These are phyloP conservation scores for Boletales sp. DNA, from an alignment of 768 basidiomycete genomes.

Conservation along the genomic window DNA sequence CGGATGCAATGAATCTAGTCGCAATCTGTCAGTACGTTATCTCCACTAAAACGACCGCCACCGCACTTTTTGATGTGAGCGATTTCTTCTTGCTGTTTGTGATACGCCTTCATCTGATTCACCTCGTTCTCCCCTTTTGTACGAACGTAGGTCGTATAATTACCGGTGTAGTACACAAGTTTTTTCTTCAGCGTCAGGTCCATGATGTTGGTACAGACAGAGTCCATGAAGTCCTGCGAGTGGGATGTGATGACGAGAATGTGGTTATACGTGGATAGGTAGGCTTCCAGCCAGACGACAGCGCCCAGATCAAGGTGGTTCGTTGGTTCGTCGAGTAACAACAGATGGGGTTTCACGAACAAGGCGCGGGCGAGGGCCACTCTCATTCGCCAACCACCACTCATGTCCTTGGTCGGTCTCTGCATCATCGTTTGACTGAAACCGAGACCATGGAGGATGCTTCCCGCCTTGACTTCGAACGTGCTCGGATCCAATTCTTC, in stretches of 20 bases:
- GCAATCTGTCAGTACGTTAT: constrained; percentile 7
- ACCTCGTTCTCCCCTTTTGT: constrained; percentile 97
- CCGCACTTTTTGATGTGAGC: constrained; percentile 94
- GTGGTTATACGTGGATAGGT: constrained; percentile 97
- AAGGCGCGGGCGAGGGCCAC: constrained; percentile 94
- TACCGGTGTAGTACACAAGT: constrained; percentile 91
- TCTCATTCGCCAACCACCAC: constrained; percentile 99
- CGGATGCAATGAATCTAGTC: constrained; percentile 91
- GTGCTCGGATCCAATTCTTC: constrained; percentile 96
- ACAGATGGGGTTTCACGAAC: constrained; percentile 93
- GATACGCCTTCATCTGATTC: constrained; percentile 99
- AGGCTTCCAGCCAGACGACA: constrained; percentile 98
- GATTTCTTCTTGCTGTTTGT: constrained; percentile 98
- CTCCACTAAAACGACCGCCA: background rate
- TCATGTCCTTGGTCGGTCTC: constrained; percentile 97
- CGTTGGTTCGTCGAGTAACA: constrained; percentile 90
- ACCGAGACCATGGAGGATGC: constrained; percentile 96
- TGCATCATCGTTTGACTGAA: constrained; percentile 91
- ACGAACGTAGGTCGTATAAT: constrained; percentile 95
- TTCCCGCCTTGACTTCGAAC: constrained; percentile 93
- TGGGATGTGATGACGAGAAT: constrained; percentile 97
- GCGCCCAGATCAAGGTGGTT: constrained; percentile 96
- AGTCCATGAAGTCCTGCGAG: constrained; percentile 99
- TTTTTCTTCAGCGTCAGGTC: constrained; percentile 92
- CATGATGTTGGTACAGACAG: constrained; percentile 97